phyloP scores from a whole-genome alignment of 495 filamentous ascomycete genomes.

The Aspergillus egyptiacus region DNA sequence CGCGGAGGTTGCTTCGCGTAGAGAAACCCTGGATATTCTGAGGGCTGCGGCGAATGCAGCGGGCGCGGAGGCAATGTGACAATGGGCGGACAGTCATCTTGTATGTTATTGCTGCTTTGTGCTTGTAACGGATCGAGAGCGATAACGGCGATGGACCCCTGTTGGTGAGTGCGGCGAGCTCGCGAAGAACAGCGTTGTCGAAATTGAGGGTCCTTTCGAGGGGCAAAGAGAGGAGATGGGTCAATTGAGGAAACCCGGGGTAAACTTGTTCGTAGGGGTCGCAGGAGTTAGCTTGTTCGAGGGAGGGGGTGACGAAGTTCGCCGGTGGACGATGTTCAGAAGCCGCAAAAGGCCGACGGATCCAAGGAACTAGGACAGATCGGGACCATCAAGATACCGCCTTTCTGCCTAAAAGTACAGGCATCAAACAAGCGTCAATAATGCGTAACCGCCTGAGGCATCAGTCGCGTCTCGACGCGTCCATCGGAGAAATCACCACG shows the following conservation, averaged over 20 bases:
- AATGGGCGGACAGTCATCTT: slow-evolving; percentile 40
- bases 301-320: slow-evolving; percentile 33
- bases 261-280: slow-evolving; percentile 20
- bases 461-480: slow-evolving; percentile 36
- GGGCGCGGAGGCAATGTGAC: slow-evolving; percentile 39
- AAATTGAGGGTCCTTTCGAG: slow-evolving; percentile 11
- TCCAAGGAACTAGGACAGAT: slow-evolving; percentile 24
- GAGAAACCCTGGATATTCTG: slow-evolving; percentile 41
- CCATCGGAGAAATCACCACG: slow-evolving; percentile 1
- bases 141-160: slow-evolving; percentile 19
- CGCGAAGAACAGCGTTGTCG: slow-evolving; percentile 1
- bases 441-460: slow-evolving; percentile 32
- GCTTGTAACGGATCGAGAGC: slow-evolving; percentile 12
- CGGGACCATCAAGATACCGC: slow-evolving; percentile 22
- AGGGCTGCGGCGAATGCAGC: slow-evolving; percentile 34
- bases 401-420: slow-evolving; percentile 23
- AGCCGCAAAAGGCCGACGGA: slow-evolving; percentile 44
- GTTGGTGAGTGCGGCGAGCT: slow-evolving; percentile 10
- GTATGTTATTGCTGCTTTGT: slow-evolving; percentile 17
- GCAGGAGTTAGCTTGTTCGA: slow-evolving; percentile 23
- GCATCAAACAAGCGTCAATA: slow-evolving; percentile 10
- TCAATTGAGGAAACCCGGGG: slow-evolving; percentile 23
- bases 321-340: slow-evolving; percentile 39
- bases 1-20: slow-evolving; percentile 37
- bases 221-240: slow-evolving; percentile 11